phyloP scores from a whole-genome alignment of 306 rosid species.

The Parietaria judaica region DNA sequence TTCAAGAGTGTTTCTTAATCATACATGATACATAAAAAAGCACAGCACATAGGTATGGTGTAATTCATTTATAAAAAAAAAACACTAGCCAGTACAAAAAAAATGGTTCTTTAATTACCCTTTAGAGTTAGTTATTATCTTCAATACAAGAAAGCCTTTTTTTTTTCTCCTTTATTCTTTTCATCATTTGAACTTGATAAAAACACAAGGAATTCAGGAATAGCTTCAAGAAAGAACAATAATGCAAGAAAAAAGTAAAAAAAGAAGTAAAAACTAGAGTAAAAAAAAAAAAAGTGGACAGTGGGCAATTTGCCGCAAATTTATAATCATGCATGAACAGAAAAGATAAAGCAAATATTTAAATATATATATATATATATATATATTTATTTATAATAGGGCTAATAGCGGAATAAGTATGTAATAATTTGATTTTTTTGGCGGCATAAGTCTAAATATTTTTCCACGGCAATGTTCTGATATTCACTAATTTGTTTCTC shows the following conservation, averaged over 20 bases:
- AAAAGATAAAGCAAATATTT: too few relatives aligned
- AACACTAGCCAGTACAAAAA: not conserved
- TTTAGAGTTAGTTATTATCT: not conserved
- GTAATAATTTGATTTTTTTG: too few relatives aligned
- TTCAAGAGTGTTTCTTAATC: not conserved
- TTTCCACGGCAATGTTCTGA: too few relatives aligned
- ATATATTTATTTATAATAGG: too few relatives aligned
- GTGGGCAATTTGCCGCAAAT: too few relatives aligned
- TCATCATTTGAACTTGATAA: not conserved
- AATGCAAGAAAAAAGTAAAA: conserved; percentile 13
- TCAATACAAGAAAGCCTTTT: not conserved
- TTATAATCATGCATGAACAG: too few relatives aligned
- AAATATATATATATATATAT: too few relatives aligned
- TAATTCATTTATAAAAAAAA: not conserved
- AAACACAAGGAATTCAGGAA: not conserved
- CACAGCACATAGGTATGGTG: not conserved
- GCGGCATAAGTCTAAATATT: too few relatives aligned
- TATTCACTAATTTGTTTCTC: too few relatives aligned
- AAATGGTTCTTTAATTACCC: too few relatives aligned
- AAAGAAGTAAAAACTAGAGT: not conserved
- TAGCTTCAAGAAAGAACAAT: not conserved
- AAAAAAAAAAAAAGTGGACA: conserved; percentile 7
- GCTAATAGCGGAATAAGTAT: too few relatives aligned
- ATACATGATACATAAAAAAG: too few relatives aligned
- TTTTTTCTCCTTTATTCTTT: not conserved